These are phyloP conservation scores for Agapanthus africanus DNA, from an alignment of 106 monocot genomes.

Conservation along the genomic window DNA sequence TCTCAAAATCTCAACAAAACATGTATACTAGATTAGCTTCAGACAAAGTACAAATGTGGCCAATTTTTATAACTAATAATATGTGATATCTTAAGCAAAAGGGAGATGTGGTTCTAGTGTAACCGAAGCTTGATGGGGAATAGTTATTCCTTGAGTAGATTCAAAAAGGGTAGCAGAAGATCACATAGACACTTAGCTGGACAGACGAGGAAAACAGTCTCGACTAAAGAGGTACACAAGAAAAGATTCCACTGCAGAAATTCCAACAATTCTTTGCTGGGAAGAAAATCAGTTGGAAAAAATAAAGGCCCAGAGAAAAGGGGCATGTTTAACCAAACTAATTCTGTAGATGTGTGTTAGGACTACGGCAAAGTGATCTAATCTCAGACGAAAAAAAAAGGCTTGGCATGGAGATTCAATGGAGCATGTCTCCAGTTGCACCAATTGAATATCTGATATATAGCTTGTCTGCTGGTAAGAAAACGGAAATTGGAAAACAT, in stretches of 20 bases:
- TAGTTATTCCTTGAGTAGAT: too few species aligned
- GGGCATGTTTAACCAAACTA: not conserved
- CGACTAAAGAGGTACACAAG: not conserved
- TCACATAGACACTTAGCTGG: not conserved
- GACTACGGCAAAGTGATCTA: not conserved
- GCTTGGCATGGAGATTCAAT: not conserved
- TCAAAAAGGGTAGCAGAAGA: too few species aligned
- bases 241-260: not conserved
- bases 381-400: not conserved
- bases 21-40: not conserved
- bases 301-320: not conserved
- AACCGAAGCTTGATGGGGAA: too few species aligned
- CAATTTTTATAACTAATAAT: not conserved
- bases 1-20: not conserved
- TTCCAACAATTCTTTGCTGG: not conserved
- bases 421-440: not conserved
- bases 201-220: not conserved
- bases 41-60: not conserved
- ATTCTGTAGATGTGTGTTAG: not conserved
- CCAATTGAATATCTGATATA: too few species aligned
- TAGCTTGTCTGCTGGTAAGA: too few species aligned
- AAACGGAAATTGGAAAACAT: too few species aligned
- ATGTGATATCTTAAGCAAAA: not conserved
- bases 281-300: not conserved
- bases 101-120: not conserved